Evolutionary conservation across 305 asterid species (phyloP), one percentile per base, ranked within the genome.

Genomic region (Fraxinus xanthoxyloides): DNA sequence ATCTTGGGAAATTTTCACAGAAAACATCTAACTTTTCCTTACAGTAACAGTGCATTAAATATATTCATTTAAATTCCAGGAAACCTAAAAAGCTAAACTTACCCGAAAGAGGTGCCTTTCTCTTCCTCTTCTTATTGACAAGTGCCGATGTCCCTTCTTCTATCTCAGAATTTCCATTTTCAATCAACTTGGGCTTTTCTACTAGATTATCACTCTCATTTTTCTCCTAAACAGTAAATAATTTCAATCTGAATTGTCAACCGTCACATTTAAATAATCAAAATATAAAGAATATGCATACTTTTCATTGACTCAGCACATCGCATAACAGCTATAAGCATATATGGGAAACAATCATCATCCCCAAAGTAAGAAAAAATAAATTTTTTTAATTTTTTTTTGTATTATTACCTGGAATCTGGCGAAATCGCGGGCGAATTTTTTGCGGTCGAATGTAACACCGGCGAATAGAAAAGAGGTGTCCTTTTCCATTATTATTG

Each of bases 391-490:
- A 38, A 38, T 2, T 3, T 46, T 40, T 72, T 26, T 65, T 34
- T 40, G 19, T 15, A 61, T 4, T 79, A 38, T 51, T 79, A 92
- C 97, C 97, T 92, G 87, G 88, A 94, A 94, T 83, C 88, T 89
- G 84, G 87, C 86, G 63, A 93, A 85, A 85, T 91, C 97, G 32
- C 30, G 46, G 65, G 95, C 84, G 79, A 93, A 93, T 82, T 86
- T 93, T 83, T 89, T 90, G 78, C 97, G 95, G 77, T 91, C 87
- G 90, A 95, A 95, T 40, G 86, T 79, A 48, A 87, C 88, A 35
- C 98, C 97, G 3, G 94, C 84, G 87, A 93, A 95, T 76, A 95
- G 90, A 81, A 93, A 93, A 30, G 97, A 92, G 28, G 90, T 36
- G 77, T 90, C 95, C 82, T 80, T 90, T 70, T 88, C 95, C 93